A percentile compares a stretch with the other conserved stretches of the same genome.
Conservation (phyloP, 2,329 filamentous ascomycete genomes). For the Escovopsis weberi region DNA sequence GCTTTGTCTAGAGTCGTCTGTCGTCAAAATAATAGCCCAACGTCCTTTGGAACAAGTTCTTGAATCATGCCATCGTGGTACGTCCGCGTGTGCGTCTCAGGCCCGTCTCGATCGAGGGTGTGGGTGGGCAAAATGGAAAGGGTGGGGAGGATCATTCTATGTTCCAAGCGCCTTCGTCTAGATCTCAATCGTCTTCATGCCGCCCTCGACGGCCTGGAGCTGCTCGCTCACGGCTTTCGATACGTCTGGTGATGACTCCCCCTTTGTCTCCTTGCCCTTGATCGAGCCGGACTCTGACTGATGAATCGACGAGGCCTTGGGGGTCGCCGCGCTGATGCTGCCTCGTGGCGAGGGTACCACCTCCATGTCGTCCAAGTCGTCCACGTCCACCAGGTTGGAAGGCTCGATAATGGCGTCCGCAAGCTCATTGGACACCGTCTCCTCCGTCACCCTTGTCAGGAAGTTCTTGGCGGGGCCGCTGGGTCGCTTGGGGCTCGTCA, state of each 20-base stretch:
- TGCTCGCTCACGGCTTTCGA: conserved; percentile 30
- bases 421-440: conserved; percentile 31
- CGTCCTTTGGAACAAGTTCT: conserved; percentile 4
- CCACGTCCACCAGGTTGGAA: conserved; percentile 40
- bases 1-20: conserved; percentile 2
- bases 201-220: conserved; percentile 29
- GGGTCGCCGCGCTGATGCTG: conserved; percentile 26
- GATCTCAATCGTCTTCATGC: conserved; percentile 50
- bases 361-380: conserved; percentile 34
- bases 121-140: neutral
- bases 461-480: conserved; percentile 54
- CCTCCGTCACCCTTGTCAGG: conserved; percentile 61
- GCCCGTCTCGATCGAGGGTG: neutral
- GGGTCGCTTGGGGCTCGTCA: conserved; percentile 46
- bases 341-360: conserved; percentile 25
- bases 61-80: conserved; percentile 12
- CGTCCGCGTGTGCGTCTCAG: neutral
- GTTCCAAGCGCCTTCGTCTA: conserved; percentile 13
- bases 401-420: conserved; percentile 25
- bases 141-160: neutral
- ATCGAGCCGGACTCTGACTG: conserved; percentile 21
- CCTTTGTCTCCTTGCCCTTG: conserved; percentile 26
- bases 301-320: conserved; percentile 19
- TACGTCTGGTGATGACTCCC: conserved; percentile 5
- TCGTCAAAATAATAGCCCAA: neutral